Evolutionary conservation across 2,329 filamentous ascomycete species (phyloP).

Genomic region (Scleromitrula shiraiana): DNA sequence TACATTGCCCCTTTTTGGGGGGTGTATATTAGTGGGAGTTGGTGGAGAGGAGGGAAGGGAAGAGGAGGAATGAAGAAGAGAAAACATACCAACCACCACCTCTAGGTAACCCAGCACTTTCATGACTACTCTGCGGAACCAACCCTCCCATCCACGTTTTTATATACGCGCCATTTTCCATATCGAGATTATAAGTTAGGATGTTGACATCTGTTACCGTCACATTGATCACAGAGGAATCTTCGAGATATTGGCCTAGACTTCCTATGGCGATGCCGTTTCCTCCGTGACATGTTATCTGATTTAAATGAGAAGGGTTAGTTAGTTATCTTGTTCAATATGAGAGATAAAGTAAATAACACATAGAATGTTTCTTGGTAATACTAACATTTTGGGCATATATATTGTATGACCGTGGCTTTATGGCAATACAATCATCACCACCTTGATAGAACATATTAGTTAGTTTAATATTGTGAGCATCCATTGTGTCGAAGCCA

Average conservation of each 20-base stretch:
- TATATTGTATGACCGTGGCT: conserved; percentile 46
- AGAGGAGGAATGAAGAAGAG: background rate
- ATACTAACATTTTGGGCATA: conserved; percentile 36
- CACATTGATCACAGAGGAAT: conserved; percentile 43
- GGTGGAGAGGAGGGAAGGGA: background rate
- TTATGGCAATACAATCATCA: conserved; percentile 50
- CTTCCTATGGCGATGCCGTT: conserved; percentile 50
- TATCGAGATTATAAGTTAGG: conserved; percentile 38
- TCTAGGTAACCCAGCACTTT: conserved; percentile 39
- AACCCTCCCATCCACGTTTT: conserved; percentile 48
- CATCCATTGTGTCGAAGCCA: conserved; percentile 50
- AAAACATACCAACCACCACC: conserved; percentile 40
- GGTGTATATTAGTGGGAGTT: background rate
- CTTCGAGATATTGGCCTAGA: conserved; percentile 47
- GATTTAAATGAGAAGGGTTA: background rate
- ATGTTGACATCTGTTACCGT: conserved; percentile 39
- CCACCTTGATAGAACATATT: conserved; percentile 48
- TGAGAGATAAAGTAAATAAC: background rate
- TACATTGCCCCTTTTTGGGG: conserved; percentile 35
- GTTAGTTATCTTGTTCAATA: background rate
- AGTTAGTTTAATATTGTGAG: conserved; percentile 39
- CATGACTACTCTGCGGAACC: conserved; percentile 39
- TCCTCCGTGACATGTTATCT: conserved; percentile 40
- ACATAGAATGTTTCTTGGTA: background rate
- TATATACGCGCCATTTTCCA: conserved; percentile 43